Evolutionary conservation across 345 rosid species (phyloP), one percentile per base, ranked within the genome.

Genomic region (Erysimum cheiranthoides): DNA sequence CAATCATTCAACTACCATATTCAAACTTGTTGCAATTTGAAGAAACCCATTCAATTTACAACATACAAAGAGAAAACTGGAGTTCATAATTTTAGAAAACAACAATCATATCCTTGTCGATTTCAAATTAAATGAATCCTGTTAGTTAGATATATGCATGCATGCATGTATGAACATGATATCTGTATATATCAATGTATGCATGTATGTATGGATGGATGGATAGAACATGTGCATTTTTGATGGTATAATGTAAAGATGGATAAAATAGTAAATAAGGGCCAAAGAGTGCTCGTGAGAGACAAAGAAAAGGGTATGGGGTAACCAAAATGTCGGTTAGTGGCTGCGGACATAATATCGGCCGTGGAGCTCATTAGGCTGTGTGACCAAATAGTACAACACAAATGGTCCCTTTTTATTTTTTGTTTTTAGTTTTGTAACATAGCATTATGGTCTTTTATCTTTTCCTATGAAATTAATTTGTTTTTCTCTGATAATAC

Each of bases 271-370:
- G 47, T 60, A 51, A 68, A 60, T 1, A 74, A 67, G n/a, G 36
- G 38, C 34, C 53, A 67, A 46, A 46, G 51, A 45, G 52, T 66
- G 53, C 53, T 67, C 68, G 68, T 57, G 61, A 75, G 27, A 59
- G 42, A 49, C 36, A 68, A 68, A 17, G 10, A 42, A 60, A 75
- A 18, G 5, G 53, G 47, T 51, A 67, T 10, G 21, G 59, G 50
- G 39, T 51, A 74, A 66, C 66, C 16, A 74, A 14, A 66, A 46
- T 74, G 72, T 58, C 60, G 60, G 78, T 66, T 67, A 67, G 34
- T 66, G 42, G 11, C 51, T 45, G 66, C 60, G 51, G 66, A 35
- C 66, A 56, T 66, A 8, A 57, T 45, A 46, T 28, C 40, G 70
- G 63, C 63, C 54, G 35, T 63, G 46, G 61, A 50, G 61, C 21